Base-by-base conservation (phyloP, 176 grass and related monocot species). In the Poa annua region DNA sequence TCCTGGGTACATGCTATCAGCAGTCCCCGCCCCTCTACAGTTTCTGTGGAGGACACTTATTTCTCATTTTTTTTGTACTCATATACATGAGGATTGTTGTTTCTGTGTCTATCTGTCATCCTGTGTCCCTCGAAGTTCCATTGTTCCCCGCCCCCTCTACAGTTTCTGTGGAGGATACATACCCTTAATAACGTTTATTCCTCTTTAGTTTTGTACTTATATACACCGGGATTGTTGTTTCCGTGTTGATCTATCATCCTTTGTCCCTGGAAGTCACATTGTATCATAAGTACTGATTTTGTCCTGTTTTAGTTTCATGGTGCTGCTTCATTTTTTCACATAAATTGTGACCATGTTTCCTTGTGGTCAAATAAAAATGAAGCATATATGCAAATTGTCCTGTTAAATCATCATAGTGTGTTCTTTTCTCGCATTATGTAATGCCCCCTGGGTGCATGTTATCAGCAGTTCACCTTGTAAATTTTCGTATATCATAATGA, bases 341-440 rank as follows among this genome's bases (percentile, higher is more conserved):
- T 44, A 3, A 66, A 69, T 51, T 65, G 24, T 82, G 77, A 65
- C 12, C 49, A 66, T 20, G 15, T 79, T 25, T 44, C 38, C 48
- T 11, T 88, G 6, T 74, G n/a, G 61, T 82, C 85, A 75, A 67
- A n/a, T 19, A 21, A 83, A 19, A 79, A 75, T 32, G 78, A 80
- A 88, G 74, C 45, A 79, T 84, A 86, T 0, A 74, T 84, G 74
- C 39, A 61, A 57, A 69, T 66, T 75, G 33, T 6, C 70, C 61
- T 83, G 81, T 42, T 89, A 86, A 86, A 88, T 81, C 78, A 90
- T 52, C 74, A n/a, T 88, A 32, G 48, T 92, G 54, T 33, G 68
- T 33, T 73, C 16, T 32, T 85, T 7, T 50, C 3, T 80, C 19
- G 33, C 41, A 50, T 87, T 79, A 33, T 88, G 87, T 24, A 75